phyloP scores from a whole-genome alignment of 2,329 filamentous ascomycete species.

The Nigrograna mackinnonii region DNA sequence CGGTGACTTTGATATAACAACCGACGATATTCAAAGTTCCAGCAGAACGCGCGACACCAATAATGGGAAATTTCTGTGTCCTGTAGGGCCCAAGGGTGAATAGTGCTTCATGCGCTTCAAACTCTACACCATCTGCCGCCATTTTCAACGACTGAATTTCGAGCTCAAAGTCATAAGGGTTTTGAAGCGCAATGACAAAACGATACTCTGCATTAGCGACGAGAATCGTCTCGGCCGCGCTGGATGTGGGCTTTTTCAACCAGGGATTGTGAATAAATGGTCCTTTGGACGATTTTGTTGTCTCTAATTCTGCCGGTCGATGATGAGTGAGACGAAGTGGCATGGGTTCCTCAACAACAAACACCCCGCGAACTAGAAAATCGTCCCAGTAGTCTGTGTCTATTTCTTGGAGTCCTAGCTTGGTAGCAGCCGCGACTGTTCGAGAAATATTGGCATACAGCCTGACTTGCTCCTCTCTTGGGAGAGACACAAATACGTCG shows the following conservation, averaged over 20 bases:
- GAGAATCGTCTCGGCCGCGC: constrained; percentile 66
- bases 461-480: constrained; percentile 80
- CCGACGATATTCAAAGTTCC: constrained; percentile 77
- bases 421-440: constrained; percentile 76
- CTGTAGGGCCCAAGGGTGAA: constrained; percentile 79
- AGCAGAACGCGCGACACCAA: constrained; percentile 66
- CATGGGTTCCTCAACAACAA: constrained; percentile 58
- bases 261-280: constrained; percentile 98
- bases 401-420: constrained; percentile 71
- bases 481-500: constrained; percentile 71
- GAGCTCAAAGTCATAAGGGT: constrained; percentile 90
- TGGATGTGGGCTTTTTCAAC: constrained; percentile 64
- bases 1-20: constrained; percentile 76
- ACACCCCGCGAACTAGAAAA: constrained; percentile 79
- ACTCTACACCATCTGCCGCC: constrained; percentile 72
- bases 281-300: constrained; percentile 52
- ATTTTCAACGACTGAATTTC: constrained; percentile 83
- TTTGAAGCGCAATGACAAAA: constrained; percentile 85
- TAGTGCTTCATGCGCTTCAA: constrained; percentile 67
- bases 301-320: constrained; percentile 35
- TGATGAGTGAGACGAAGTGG: constrained; percentile 34
- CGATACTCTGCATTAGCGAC: constrained; percentile 78
- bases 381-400: constrained; percentile 96
- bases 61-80: constrained; percentile 75
- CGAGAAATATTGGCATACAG: constrained; percentile 85